Base-by-base conservation (phyloP, 208 protist genomes). In the Plasmodiophora brassicae region DNA sequence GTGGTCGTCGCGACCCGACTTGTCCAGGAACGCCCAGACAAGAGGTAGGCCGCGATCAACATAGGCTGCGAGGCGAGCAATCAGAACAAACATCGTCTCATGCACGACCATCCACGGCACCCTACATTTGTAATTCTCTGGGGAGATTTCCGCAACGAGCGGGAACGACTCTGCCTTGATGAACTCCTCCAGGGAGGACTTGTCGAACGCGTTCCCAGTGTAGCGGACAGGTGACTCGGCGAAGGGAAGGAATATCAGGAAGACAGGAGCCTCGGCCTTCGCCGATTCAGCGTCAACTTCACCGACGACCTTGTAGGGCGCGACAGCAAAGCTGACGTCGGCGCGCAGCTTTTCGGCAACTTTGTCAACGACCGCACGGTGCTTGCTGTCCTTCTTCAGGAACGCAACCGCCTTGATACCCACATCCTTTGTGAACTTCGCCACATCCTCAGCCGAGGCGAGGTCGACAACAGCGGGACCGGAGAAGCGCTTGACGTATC, bases 81-180 rank as follows among this genome's bases (percentile, higher is more conserved):
- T 38, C 65, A 78, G 65, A 78, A n/a, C n/a, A n/a, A n/a, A n/a
- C n/a, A n/a, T n/a, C n/a, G n/a, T n/a, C n/a, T n/a, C n/a, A 8
- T 32, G 5, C 32, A 78, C 41, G 5, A 38, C 32, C 32, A 78
- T 32, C 14, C 65, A 78, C 20, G 5, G 65, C 14, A 5, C n/a
- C 32, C 41, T 78, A 78, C 65, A 38, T 5, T 78, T 78, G 65
- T 78, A 78, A 38, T 78, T 78, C 5, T 5, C 5, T 44, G 5
- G 10, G 65, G 65, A 78, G n/a, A 78, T 78, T 32, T 5, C 14
- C 10, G 10, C 65, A 78, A 78, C 65, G 5, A 78, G 20, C n/a
- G 65, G 65, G n/a, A 78, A 78, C 41, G 65, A 78, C 41, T 78
- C 65, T n/a, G n/a, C 10, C 5, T 78, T 78, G 65, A 78, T 78